Evolutionary conservation across 1,139 yeast species (phyloP).

Genomic region (Geotrichum siamense): DNA sequence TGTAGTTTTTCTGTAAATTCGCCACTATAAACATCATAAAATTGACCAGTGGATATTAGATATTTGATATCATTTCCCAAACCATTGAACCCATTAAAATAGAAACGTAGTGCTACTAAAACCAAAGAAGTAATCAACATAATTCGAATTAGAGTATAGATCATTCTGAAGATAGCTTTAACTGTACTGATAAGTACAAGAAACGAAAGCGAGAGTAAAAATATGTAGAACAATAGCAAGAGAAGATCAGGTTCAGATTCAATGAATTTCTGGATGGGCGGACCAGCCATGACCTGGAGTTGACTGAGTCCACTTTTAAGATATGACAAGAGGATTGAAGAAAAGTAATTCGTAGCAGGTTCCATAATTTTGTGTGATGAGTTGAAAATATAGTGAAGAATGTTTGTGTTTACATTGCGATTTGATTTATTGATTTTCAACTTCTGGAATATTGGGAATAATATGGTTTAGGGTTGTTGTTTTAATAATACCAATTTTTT

Average conservation of each 20-base stretch:
- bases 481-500: background rate
- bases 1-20: constrained; percentile 11
- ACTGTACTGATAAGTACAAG: constrained; percentile 28
- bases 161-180: constrained; percentile 27
- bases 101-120: constrained; percentile 23
- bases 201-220: constrained; percentile 29
- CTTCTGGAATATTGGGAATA: too few species aligned
- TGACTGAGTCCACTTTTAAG: constrained; percentile 5
- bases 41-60: constrained; percentile 12
- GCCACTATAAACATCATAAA: constrained; percentile 10
- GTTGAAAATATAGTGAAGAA: constrained; percentile 4
- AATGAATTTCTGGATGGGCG: constrained; percentile 20
- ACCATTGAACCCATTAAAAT: constrained; percentile 26
- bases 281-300: constrained; percentile 17
- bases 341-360: constrained; percentile 5
- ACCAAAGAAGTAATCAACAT: constrained; percentile 20
- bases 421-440: too few species aligned
- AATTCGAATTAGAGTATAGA: constrained; percentile 25
- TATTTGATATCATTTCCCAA: constrained; percentile 20
- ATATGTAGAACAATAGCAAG: constrained; percentile 24
- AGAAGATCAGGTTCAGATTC: constrained; percentile 26
- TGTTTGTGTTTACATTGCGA: too few species aligned
- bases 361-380: constrained; percentile 8
- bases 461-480: constrained; percentile 5
- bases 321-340: constrained; percentile 6